Conservation (phyloP, 2,329 filamentous ascomycete genomes). For the Diaporthe amygdali region DNA sequence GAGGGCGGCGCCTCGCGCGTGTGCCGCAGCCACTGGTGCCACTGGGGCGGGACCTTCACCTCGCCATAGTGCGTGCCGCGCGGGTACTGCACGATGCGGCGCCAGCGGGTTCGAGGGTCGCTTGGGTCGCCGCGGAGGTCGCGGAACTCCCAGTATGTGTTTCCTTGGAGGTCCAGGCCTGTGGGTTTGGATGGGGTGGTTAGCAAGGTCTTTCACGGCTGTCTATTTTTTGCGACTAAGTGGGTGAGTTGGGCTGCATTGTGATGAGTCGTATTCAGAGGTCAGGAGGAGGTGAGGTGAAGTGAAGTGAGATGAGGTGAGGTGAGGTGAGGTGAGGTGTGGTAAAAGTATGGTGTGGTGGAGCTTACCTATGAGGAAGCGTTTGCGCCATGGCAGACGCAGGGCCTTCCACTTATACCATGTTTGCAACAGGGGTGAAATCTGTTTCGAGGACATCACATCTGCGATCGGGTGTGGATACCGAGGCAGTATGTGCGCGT, state of each 20-base stretch:
- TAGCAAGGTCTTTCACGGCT: neutral
- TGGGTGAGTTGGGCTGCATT: too few relatives aligned
- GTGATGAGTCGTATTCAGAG: neutral
- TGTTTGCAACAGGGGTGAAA: slow-evolving; percentile 43
- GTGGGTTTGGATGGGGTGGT: slow-evolving; percentile 3
- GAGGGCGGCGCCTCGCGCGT: slow-evolving; percentile 59
- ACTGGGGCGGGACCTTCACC: slow-evolving; percentile 63
- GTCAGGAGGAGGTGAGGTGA: neutral
- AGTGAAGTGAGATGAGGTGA: neutral
- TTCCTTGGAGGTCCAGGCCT: slow-evolving; percentile 70
- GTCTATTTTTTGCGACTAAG: too few relatives aligned
- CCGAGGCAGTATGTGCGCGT: neutral
- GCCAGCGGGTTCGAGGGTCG: slow-evolving; percentile 48
- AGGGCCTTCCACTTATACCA: slow-evolving; percentile 70
- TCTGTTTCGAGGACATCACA: slow-evolving; percentile 41
- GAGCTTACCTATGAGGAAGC: slow-evolving; percentile 63
- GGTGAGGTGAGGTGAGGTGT: neutral
- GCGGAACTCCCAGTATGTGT: slow-evolving; percentile 73
- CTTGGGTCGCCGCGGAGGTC: slow-evolving; percentile 45
- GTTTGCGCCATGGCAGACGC: slow-evolving; percentile 67
- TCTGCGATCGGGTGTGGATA: neutral
- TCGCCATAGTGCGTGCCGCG: slow-evolving; percentile 57
- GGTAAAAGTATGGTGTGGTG: slow-evolving; percentile 21
- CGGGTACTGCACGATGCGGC: slow-evolving; percentile 67
- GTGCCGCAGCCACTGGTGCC: slow-evolving; percentile 74